Conservation (phyloP, 2,329 filamentous ascomycete genomes). For the Aspergillus costaricaensis region DNA sequence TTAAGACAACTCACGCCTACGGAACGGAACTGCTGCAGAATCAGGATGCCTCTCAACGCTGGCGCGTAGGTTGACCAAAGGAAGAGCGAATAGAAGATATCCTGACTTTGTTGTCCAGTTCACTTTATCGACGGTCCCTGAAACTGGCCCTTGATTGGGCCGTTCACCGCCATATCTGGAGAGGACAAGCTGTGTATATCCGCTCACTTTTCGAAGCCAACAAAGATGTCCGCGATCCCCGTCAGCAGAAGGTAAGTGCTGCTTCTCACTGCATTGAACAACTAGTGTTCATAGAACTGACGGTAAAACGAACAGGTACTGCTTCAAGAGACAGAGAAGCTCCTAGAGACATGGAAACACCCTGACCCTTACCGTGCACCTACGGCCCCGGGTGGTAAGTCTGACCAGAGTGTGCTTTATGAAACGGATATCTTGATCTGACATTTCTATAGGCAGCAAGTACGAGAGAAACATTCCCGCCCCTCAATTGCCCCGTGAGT, state of each 20-base stretch:
- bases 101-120: constrained; percentile 47
- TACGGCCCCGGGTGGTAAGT: constrained; percentile 86
- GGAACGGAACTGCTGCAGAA: not conserved
- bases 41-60: constrained; percentile 39
- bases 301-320: constrained; percentile 61
- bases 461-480: constrained; percentile 89
- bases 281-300: constrained; percentile 3
- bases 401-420: not conserved
- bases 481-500: constrained; percentile 78
- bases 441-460: constrained; percentile 71
- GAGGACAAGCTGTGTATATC: constrained; percentile 94
- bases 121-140: constrained; percentile 85
- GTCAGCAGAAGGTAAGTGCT: constrained; percentile 73
- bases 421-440: constrained; percentile 9
- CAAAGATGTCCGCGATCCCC: constrained; percentile 76
- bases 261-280: constrained; percentile 23
- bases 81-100: constrained; percentile 13
- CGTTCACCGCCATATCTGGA: constrained; percentile 89
- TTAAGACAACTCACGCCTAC: not conserved
- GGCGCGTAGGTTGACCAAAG: constrained; percentile 38
- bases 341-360: constrained; percentile 94
- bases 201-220: constrained; percentile 94
- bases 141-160: constrained; percentile 96
- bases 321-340: constrained; percentile 81
- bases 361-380: constrained; percentile 89